Evolutionary conservation across 2,329 filamentous ascomycete species (phyloP), one percentile per base, ranked within the genome.

Genomic region (Neospermospora avenae): DNA sequence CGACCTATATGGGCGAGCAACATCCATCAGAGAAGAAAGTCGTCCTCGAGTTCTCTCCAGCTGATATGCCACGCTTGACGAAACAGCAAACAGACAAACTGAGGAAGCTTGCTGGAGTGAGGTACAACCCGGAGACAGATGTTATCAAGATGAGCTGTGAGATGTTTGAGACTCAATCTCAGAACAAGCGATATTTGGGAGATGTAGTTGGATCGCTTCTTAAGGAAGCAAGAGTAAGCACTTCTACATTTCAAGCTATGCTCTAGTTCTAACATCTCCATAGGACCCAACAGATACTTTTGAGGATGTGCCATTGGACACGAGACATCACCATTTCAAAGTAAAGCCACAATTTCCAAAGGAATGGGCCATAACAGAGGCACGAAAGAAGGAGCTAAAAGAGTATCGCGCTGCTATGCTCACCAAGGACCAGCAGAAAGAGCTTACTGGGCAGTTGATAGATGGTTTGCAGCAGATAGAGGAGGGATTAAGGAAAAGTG

Each of bases 141-240:
- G 78, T 91, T 61, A 80, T 97, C 69, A 92, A 90, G 77, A 96
- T 99, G 83, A 92, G 89, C 72, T 90, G 89, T 77, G 95, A 98
- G 75, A 86, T 87, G 72, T 96, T 89, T 74, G 86, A 91, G 72
- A 90, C 93, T 58, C 89, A 91, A 72, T 91, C 93, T 18, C 93
- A 98, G 78, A 99, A 99, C 80, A 99, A 98, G 81, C 86, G 91
- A n/a, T 95, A 95, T 74, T 81, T 99, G 22, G 88, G 86, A 56
- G 91, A 96, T 69, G 76, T 91, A 52, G 84, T 98, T 53, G 80
- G 88, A 64, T 84, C 81, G 53, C 77, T 99, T 66, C 77, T 99
- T 61, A 79, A 78, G 6, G 86, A 91, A 72, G 91, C 93, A 60
- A 90, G 86, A 78, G 83, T 84, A 75, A 48, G 74, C 61, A 20